These are phyloP conservation scores for Herpotrichia juniperi DNA, from an alignment of 2,329 filamentous ascomycete genomes.

Conservation along the genomic window DNA sequence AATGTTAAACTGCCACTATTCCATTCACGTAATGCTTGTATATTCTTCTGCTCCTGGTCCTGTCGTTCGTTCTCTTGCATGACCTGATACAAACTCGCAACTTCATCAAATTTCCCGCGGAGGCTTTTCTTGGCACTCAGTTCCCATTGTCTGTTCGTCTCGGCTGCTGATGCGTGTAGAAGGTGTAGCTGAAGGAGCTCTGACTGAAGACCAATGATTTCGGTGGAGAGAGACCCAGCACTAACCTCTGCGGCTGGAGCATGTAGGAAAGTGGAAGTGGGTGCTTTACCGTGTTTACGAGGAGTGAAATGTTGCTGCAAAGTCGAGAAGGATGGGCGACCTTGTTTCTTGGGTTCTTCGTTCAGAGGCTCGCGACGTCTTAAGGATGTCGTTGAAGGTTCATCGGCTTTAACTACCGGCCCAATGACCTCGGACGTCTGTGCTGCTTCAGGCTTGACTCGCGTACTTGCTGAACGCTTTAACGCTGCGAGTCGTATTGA, in stretches of 20 bases:
- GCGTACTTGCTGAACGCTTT: conserved; percentile 32
- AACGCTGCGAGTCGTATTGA: conserved; percentile 32
- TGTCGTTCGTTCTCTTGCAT: conserved; percentile 45
- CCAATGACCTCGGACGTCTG: conserved; percentile 12
- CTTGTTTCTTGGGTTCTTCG: conserved; percentile 30
- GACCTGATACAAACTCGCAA: conserved; percentile 39
- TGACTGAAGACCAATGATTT: conserved; percentile 41
- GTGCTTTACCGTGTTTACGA: conserved; percentile 41
- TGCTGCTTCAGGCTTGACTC: conserved; percentile 20
- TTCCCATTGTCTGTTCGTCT: conserved; percentile 37
- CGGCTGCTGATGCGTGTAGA: conserved; percentile 34
- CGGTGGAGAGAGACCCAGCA: conserved; percentile 28
- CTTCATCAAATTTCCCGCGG: conserved; percentile 42
- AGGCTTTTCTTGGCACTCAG: conserved; percentile 37
- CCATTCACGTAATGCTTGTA: conserved; percentile 44
- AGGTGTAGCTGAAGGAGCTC: conserved; percentile 47
- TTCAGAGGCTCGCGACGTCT: conserved; percentile 23
- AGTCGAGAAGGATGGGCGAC: conserved; percentile 44
- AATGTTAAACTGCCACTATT: conserved; percentile 28
- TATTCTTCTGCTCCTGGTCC: conserved; percentile 43
- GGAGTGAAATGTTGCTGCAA: conserved; percentile 50
- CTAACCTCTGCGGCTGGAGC: conserved; percentile 28
- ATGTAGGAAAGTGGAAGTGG: conserved; percentile 42
- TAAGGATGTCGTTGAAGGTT: conserved; percentile 13
- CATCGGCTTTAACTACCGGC: conserved; percentile 17